phyloP scores from a whole-genome alignment of 2,329 filamentous ascomycete species.

The Zarea fungicola region DNA sequence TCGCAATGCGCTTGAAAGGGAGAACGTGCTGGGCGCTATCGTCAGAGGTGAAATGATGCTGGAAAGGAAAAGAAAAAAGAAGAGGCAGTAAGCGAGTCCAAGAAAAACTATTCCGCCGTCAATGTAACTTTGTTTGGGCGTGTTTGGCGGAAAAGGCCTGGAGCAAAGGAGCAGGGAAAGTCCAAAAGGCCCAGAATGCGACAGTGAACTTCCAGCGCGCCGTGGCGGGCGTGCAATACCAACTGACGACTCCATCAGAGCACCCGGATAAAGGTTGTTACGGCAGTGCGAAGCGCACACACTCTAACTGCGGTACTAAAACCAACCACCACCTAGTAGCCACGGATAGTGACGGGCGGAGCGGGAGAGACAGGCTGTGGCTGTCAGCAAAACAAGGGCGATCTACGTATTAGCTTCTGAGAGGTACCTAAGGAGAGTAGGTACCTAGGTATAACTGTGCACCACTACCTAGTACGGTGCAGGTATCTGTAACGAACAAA shows the following conservation, averaged over 20 bases:
- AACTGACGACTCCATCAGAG: neutral
- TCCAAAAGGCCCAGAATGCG: conserved; percentile 1
- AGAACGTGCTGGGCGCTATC: neutral
- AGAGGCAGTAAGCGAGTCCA: neutral
- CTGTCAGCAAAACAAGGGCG: no score
- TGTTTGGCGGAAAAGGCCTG: neutral
- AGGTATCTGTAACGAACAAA: no score
- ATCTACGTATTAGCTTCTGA: no score
- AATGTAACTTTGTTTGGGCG: neutral
- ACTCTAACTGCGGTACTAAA: no score
- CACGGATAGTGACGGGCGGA: no score
- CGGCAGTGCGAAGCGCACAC: no score
- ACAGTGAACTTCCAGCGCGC: conserved; percentile 3
- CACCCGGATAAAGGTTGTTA: conserved; percentile 11
- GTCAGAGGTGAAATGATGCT: neutral
- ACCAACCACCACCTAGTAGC: no score
- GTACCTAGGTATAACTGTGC: no score
- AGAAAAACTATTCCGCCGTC: neutral
- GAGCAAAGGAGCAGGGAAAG: neutral
- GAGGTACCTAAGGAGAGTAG: no score
- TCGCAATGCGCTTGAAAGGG: conserved; percentile 17
- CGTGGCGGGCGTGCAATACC: neutral
- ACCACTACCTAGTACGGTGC: no score
- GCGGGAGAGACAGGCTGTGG: no score
- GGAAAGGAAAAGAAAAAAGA: neutral